Percentiles rank a stretch among this genome's conserved stretches.
Evolutionary conservation across 2,329 filamentous ascomycete genomes (phyloP).

Genomic region (Thelonectria discophora): DNA sequence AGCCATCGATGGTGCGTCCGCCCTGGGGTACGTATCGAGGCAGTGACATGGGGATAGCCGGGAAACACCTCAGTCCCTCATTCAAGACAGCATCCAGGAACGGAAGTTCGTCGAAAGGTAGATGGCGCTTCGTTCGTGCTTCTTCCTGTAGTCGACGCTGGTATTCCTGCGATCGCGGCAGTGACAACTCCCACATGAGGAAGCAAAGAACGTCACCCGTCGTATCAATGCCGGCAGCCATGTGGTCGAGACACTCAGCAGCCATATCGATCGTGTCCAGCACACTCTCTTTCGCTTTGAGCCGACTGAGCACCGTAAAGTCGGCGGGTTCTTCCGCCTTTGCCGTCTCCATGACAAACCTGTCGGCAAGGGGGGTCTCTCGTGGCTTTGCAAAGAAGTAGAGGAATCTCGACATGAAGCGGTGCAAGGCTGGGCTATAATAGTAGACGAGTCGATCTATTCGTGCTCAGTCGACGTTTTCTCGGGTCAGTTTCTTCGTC

Average conservation of each 20-base stretch:
- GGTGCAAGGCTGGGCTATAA: conserved; percentile 63
- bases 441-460: conserved; percentile 67
- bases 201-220: conserved; percentile 76
- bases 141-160: conserved; percentile 65
- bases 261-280: conserved; percentile 65
- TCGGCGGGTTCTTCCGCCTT: conserved; percentile 55
- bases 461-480: conserved; percentile 20
- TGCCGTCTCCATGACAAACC: conserved; percentile 64
- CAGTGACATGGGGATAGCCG: conserved; percentile 73
- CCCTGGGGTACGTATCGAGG: conserved; percentile 65
- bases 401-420: conserved; percentile 56
- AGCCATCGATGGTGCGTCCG: conserved; percentile 65
- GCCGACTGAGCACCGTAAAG: conserved; percentile 67
- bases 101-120: conserved; percentile 58
- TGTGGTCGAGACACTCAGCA: conserved; percentile 75
- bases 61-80: conserved; percentile 70
- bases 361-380: conserved; percentile 65
- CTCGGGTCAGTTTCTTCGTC: neutral
- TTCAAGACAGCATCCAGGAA: conserved; percentile 71
- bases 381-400: conserved; percentile 62
- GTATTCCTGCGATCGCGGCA: conserved; percentile 59
- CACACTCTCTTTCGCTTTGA: conserved; percentile 59
- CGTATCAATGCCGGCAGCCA: conserved; percentile 77
- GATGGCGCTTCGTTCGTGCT: conserved; percentile 52
- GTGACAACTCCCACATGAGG: conserved; percentile 75